Conservation (phyloP, 2,329 filamentous ascomycete species). For the Aspergillus ochraceus region DNA sequence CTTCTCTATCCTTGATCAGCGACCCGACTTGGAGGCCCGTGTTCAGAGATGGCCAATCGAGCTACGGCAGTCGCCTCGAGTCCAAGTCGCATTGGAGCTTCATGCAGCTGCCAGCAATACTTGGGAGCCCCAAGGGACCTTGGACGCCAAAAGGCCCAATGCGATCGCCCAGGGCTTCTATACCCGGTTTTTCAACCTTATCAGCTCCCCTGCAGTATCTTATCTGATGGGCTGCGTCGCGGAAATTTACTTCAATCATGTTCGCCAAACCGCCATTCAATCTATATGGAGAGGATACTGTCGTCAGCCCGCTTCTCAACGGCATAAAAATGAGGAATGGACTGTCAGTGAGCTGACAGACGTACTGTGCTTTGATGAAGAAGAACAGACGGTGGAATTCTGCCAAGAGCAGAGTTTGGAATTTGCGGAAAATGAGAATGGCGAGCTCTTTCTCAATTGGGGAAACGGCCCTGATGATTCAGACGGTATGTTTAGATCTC, state of each 20-base stretch:
- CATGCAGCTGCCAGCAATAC: constrained; percentile 57
- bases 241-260: constrained; percentile 61
- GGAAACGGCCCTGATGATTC: constrained; percentile 48
- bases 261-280: constrained; percentile 58
- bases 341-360: constrained; percentile 53
- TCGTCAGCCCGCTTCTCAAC: constrained; percentile 48
- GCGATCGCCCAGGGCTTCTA: constrained; percentile 60
- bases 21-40: constrained; percentile 58
- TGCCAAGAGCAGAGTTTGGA: constrained; percentile 55
- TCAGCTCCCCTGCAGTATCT: constrained; percentile 56
- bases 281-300: constrained; percentile 56
- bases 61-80: constrained; percentile 52
- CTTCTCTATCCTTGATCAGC: constrained; percentile 54
- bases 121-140: constrained; percentile 52
- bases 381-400: constrained; percentile 55
- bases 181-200: constrained; percentile 57
- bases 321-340: constrained; percentile 56
- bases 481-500: constrained; percentile 41
- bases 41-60: constrained; percentile 56
- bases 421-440: constrained; percentile 48
- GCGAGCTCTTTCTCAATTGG: constrained; percentile 53
- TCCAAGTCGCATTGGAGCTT: constrained; percentile 58
- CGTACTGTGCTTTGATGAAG: constrained; percentile 57
- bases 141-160: constrained; percentile 51
- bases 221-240: constrained; percentile 66